phyloP scores from a whole-genome alignment of 2,329 filamentous ascomycete genomes.

The Clathrospora elynae region DNA sequence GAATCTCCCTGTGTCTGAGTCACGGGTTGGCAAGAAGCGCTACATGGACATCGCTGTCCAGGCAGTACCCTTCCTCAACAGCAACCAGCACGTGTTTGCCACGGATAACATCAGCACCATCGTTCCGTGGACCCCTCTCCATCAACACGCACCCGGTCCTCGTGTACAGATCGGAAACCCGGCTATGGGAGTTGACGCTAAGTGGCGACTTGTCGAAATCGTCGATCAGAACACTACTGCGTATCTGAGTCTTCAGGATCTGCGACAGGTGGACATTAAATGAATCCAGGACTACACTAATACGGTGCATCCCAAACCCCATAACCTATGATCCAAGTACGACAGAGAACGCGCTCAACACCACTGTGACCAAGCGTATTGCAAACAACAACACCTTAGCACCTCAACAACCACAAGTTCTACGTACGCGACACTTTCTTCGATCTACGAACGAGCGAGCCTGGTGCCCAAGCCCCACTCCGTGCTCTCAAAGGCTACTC shows the following conservation, averaged over 20 bases:
- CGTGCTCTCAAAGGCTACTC: neutral
- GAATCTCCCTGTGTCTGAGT: too few species aligned
- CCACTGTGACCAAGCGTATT: neutral
- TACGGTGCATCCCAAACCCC: neutral
- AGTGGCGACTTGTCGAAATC: neutral
- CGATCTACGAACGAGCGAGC: neutral
- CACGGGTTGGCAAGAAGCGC: too few species aligned
- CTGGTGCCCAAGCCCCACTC: neutral
- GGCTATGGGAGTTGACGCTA: too few species aligned
- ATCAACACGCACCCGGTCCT: too few species aligned
- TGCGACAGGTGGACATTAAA: neutral
- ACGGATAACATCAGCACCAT: too few species aligned
- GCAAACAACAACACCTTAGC: neutral
- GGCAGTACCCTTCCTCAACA: too few species aligned
- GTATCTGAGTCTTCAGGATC: neutral
- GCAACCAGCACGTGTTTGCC: too few species aligned
- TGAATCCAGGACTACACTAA: neutral
- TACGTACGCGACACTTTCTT: neutral
- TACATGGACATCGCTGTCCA: too few species aligned
- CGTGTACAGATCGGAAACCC: too few species aligned
- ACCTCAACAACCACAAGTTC: constrained; percentile 1
- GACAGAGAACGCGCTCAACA: neutral
- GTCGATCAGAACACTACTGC: neutral
- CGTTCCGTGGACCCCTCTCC: too few species aligned
- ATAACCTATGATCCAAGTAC: neutral